Evolutionary conservation across 352 stramenopile species (phyloP).

Genomic region (Phytophthora sansomeana): DNA sequence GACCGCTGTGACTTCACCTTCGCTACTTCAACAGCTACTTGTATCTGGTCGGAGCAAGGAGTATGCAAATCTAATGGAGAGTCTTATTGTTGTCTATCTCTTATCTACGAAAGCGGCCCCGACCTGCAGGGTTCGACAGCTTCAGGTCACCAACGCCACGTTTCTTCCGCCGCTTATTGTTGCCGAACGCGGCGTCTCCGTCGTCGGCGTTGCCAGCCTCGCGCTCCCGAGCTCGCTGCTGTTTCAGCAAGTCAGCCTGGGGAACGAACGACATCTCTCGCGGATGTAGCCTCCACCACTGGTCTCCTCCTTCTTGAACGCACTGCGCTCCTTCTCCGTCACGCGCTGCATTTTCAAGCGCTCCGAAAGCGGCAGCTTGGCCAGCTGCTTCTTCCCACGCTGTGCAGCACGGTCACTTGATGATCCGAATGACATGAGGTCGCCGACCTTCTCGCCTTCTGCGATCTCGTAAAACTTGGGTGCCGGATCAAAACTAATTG

Average conservation of each 20-base stretch:
- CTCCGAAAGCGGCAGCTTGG: conserved; percentile 83
- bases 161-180: conserved; percentile 74
- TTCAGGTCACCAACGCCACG: conserved; percentile 82
- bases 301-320: conserved; percentile 88
- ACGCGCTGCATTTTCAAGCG: conserved; percentile 75
- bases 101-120: conserved; percentile 73
- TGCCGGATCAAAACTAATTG: conserved; percentile 1
- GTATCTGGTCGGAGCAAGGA: neutral
- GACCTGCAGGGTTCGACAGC: conserved; percentile 51
- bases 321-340: conserved; percentile 78
- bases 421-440: no score
- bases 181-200: conserved; percentile 29
- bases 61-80: conserved; percentile 31
- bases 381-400: conserved; percentile 81
- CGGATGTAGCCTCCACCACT: conserved; percentile 79
- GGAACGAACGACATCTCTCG: conserved; percentile 86
- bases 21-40: neutral
- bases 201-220: conserved; percentile 30
- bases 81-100: conserved; percentile 20
- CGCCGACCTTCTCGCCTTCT: conserved; percentile 83
- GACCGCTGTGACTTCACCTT: neutral
- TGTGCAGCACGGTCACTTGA: conserved; percentile 70
- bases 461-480: conserved; percentile 91
- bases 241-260: conserved; percentile 63
- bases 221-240: conserved; percentile 44